Evolutionary conservation across 352 stramenopile species (phyloP), one percentile per base, ranked within the genome.

Genomic region (Pythium monospermum): DNA sequence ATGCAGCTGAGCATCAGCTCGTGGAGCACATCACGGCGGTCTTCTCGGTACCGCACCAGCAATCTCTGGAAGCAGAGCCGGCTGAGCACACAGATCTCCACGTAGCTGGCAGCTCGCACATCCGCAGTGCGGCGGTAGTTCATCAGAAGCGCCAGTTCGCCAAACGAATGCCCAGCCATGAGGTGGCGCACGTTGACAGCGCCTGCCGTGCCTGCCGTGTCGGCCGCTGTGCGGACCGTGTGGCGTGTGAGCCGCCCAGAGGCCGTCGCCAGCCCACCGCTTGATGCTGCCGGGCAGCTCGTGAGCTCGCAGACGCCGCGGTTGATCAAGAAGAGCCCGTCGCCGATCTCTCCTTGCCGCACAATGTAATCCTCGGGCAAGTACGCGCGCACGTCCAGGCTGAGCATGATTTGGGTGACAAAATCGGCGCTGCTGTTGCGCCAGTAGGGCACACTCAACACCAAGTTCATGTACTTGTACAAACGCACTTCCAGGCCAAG

Each of bases 361-460:
- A 77, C 51, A 22, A 77, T 61, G 52, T 71, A 77, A 30, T 77
- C 68, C 26, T 77, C 67, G 1, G 68, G 68, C 25, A 73, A 57
- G 39, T 76, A 76, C 5, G 64, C 54, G 2, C 64, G 45, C 16
- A 68, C 64, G 38, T 63, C 52, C 6, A 76, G 31, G 15, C 46
- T 62, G 7, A 63, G 26, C 39, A 71, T 52, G 33, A 74, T 62
- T 26, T 69, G 61, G 13, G 68, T 69, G 18, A 77, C 54, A 31
- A 77, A 65, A 35, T 74, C 64, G 7, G 61, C 40, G 3, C 49
- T 59, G 27, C 61, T 69, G 31, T 69, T 53, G 27, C 57, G 45
- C 56, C 68, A 72, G 18, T 70, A 61, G 11, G 54, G 53, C 13
- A 74, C 54, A 28, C 57, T 64, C 6, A 63, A 31, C 4, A 73